Percentiles rank a stretch among this genome's conserved stretches.
These are phyloP conservation scores for Gonapodya prolifera DNA, from an alignment of 192 early-diverging fungal genomes.

Conservation along the genomic window DNA sequence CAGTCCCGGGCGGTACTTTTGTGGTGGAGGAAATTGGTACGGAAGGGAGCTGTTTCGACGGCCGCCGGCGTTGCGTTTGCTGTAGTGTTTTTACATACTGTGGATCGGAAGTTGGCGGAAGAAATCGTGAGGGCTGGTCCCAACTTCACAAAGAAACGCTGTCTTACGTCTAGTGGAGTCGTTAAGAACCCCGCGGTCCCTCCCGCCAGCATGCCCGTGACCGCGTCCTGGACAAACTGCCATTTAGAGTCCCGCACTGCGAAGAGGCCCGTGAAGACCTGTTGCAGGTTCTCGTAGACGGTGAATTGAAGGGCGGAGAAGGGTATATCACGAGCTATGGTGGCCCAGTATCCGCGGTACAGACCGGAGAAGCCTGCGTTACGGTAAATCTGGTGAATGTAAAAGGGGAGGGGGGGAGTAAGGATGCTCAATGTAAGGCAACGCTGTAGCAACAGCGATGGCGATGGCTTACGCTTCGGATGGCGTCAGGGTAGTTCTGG, in stretches of 20 bases:
- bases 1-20: neutral
- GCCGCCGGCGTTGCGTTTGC: neutral
- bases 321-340: conserved; percentile 25
- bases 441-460: too few species aligned
- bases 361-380: conserved; percentile 40
- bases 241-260: neutral
- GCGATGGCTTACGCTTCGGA: neutral
- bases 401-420: neutral
- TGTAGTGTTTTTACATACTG: neutral
- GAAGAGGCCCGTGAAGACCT: neutral
- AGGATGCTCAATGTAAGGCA: neutral
- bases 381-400: neutral
- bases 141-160: too few species aligned
- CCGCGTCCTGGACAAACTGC: neutral
- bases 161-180: neutral
- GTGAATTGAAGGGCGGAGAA: conserved; percentile 26
- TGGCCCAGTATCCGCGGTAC: conserved; percentile 26
- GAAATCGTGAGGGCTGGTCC: too few species aligned
- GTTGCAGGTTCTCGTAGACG: conserved; percentile 15
- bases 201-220: neutral
- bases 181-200: neutral
- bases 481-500: neutral
- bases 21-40: neutral
- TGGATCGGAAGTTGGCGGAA: too few species aligned
- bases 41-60: neutral